Conservation (phyloP, 1,139 yeast genomes). For the Hansenula anomala region DNA sequence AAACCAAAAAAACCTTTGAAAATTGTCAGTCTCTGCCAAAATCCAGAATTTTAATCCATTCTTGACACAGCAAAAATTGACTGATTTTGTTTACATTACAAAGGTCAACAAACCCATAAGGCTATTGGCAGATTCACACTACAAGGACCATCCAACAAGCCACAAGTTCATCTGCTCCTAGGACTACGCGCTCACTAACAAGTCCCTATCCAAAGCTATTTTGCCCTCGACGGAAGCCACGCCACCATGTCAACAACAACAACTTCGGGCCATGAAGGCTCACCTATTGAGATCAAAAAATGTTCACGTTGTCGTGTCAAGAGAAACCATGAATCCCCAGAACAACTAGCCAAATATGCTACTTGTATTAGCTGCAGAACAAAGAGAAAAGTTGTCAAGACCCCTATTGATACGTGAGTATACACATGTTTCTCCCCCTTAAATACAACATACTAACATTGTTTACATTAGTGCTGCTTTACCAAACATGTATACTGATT, state of each 20-base stretch:
- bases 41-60: not conserved
- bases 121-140: too few relatives aligned
- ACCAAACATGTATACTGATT: conserved; percentile 25
- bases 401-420: conserved; percentile 7
- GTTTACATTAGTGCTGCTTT: not conserved
- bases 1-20: not conserved
- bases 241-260: too few relatives aligned
- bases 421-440: too few relatives aligned
- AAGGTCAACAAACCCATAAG: too few relatives aligned
- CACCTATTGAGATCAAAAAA: conserved; percentile 27
- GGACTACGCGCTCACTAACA: too few relatives aligned
- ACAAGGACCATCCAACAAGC: too few relatives aligned
- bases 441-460: conserved; percentile 7
- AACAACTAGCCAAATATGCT: conserved; percentile 30
- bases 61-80: conserved; percentile 6
- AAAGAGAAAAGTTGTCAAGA: conserved; percentile 29
- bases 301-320: conserved; percentile 38
- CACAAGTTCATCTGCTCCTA: too few relatives aligned
- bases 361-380: conserved; percentile 35
- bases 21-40: not conserved
- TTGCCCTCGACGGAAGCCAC: too few relatives aligned
- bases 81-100: conserved; percentile 4
- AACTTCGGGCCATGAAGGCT: too few relatives aligned
- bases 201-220: not conserved
- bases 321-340: conserved; percentile 27